Base-by-base conservation (phyloP, 805 yeast genomes). In the Ascoidea rubescens region DNA sequence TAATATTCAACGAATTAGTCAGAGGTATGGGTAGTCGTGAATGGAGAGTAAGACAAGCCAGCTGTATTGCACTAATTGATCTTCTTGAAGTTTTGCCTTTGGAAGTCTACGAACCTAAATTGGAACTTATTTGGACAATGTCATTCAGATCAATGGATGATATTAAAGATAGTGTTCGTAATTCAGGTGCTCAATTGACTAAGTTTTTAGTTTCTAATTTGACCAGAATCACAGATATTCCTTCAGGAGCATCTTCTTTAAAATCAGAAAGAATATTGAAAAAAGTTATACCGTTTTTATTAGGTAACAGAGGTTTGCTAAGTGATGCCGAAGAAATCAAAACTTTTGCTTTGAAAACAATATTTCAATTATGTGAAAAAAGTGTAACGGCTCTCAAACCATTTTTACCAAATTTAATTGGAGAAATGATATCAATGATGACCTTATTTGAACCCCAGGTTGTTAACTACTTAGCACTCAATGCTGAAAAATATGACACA, bases 31-130 rank as follows among this genome's bases (percentile, higher is more conserved):
- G 88, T 1, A 79, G 79, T 54, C 77, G 82, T 51, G 97, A 93
- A 65, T 93, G 98, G 97, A 76, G 98, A 58, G 87, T 84, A 0
- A 75, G 99, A 58, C 93, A 91, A 62, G 96, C 96, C 0, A 79
- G 93, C 63, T 72, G 91, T 0, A 63, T 75, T 7, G 96, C 89
- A 0, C 64, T 87, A 52, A 69, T 77, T 37, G 89, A 87, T 57
- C 65, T 91, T 17, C 65, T 93, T 12, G 84, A 81, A 55, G 72
- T 80, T n/a, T 71, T 75, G 31, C 73, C 81, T 0, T 59, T 78
- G 30, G 79, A 76, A 8, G 67, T 63, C 12, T 84, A 82, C 58
- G 77, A 77, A 44, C 57, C 61, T 8, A 61, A 68, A 7, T 60
- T 84, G 54, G 84, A 85, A 54, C 80, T 79, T 5, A 78, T 91